Evolutionary conservation across 2,329 filamentous ascomycete species (phyloP).

Genomic region (Macrophomina pseudophaseolina): DNA sequence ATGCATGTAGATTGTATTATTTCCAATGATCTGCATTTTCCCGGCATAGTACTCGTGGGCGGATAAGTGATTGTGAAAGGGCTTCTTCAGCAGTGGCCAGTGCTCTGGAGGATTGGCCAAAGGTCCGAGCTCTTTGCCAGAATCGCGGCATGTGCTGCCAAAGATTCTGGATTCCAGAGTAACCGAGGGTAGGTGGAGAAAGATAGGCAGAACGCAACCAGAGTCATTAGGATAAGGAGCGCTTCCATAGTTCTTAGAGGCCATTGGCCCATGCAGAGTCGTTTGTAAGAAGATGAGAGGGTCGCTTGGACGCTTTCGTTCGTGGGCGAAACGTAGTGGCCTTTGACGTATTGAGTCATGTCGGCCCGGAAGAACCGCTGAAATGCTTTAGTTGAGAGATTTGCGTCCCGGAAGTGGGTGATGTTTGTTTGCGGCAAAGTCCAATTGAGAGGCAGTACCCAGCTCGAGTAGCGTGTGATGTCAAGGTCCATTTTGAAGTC

Average conservation of each 20-base stretch:
- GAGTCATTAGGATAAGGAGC: neutral
- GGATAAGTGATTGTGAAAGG: neutral
- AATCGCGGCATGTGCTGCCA: neutral
- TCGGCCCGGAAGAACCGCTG: neutral
- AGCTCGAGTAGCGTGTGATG: neutral
- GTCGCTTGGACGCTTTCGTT: neutral
- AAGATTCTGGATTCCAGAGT: neutral
- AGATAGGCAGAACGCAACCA: neutral
- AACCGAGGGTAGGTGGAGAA: neutral
- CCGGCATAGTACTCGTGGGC: neutral
- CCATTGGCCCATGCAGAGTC: neutral
- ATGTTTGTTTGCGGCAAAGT: neutral
- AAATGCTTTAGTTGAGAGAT: neutral
- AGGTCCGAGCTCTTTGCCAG: neutral
- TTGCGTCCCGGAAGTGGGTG: neutral
- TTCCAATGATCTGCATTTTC: neutral
- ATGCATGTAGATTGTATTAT: neutral
- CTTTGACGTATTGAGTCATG: neutral
- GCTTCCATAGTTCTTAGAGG: constrained; percentile 1
- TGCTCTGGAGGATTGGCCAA: neutral
- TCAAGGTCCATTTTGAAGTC: neutral
- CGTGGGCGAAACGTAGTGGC: neutral
- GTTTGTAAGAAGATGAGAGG: neutral
- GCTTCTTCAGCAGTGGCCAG: neutral
- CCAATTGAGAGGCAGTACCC: neutral